These are phyloP conservation scores for Ceratocystis harringtonii DNA, from an alignment of 2,329 filamentous ascomycete species.

Conservation along the genomic window DNA sequence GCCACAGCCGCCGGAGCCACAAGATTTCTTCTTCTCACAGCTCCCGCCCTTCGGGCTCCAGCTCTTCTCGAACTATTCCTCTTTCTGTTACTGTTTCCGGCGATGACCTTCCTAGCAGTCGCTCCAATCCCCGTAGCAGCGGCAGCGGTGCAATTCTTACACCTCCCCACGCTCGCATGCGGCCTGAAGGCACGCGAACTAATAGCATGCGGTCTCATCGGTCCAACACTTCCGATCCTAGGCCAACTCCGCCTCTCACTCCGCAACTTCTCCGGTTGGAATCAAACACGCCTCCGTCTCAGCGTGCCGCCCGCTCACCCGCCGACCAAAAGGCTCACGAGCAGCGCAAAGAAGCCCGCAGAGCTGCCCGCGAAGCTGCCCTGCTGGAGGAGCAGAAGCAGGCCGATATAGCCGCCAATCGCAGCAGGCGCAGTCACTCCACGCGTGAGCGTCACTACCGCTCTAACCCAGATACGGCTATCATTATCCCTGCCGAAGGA, in stretches of 20 bases:
- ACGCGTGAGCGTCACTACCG: not conserved
- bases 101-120: conserved; percentile 13
- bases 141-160: not conserved
- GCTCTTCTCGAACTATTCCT: not conserved
- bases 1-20: conserved; percentile 2
- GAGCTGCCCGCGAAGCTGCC: not conserved
- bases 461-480: not conserved
- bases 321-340: not conserved
- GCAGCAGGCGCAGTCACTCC: not conserved
- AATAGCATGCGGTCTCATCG: conserved; percentile 14
- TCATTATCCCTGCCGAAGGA: not conserved
- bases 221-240: conserved; percentile 1
- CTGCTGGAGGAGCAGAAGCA: not conserved
- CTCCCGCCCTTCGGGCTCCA: not conserved
- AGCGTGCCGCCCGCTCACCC: conserved; percentile 6
- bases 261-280: conserved; percentile 4
- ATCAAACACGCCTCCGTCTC: conserved; percentile 8
- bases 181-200: conserved; percentile 2
- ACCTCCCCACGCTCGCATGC: not conserved
- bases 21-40: conserved; percentile 9
- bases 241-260: not conserved
- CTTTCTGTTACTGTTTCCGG: not conserved
- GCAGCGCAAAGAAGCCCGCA: not conserved
- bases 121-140: not conserved
- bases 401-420: not conserved